Evolutionary conservation across 176 grass and related monocot species (phyloP), one percentile per base, ranked within the genome.

Genomic region (Oryza longistaminata): DNA sequence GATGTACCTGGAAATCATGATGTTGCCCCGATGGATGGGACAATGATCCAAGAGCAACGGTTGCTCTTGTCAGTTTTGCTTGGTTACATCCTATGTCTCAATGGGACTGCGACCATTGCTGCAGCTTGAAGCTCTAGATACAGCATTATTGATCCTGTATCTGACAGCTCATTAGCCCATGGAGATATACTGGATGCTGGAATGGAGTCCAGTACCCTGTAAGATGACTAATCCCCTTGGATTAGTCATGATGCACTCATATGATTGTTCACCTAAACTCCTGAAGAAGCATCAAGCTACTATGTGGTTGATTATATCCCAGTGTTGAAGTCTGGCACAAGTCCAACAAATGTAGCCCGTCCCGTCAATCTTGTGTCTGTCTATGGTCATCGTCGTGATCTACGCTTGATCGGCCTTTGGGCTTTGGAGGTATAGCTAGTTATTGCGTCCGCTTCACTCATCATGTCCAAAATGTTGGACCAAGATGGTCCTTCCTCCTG

Each of bases 11-110:
- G 77, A 89, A 81, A 87, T 73, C 85, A 86, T 90, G 62, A 87
- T 68, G 81, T 88, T 80, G 87, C 15, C 86, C 89, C 79, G 71
- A 90, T 83, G 92, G 94, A 75, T 88, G 88, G 94, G 86, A 82
- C 75, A 70, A 78, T 74, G 69, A 82, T 42, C 6, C 64, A 75
- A 87, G 81, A 88, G 85, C 70, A 70, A 65, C 0, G 40, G 75
- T 50, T 87, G 75, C 70, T 90, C 85, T 83, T 33, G 42, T 70
- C 70, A 75, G 70, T 84, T 84, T 65, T 35, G 31, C 76, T 71
- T 64, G 31, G 40, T 75, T 42, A 70, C 60, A 70, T 64, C 62
- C 37, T 75, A 6, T 69, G 80, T 61, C 70, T 49, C 39, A 76
- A 68, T 75, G 70, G 71, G 37, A 76, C 62, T 66, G 34, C 80